Evolutionary conservation across 2,329 filamentous ascomycete species (phyloP).

Genomic region (Botrytis medusae): DNA sequence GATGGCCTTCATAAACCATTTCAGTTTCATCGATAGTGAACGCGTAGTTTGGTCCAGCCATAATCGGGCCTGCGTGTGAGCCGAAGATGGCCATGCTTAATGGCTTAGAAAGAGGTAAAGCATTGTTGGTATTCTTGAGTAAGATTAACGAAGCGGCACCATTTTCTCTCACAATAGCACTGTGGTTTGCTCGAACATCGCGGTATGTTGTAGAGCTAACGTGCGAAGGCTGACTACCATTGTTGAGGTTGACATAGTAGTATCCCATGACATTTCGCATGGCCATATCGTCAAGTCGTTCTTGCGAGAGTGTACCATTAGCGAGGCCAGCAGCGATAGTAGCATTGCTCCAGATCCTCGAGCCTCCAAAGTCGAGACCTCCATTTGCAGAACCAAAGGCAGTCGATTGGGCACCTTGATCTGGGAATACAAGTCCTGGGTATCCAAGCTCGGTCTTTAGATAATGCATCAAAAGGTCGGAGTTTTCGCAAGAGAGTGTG

Average conservation of each 20-base stretch:
- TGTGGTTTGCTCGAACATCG: conserved; percentile 62
- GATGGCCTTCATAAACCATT: conserved; percentile 24
- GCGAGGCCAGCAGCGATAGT: conserved; percentile 85
- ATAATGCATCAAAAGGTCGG: conserved; percentile 28
- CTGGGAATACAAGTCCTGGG: conserved; percentile 32
- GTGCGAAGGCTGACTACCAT: conserved; percentile 9
- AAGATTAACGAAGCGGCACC: conserved; percentile 65
- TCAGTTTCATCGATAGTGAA: conserved; percentile 20
- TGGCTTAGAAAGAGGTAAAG: conserved; percentile 74
- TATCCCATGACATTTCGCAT: conserved; percentile 74
- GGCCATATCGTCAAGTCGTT: conserved; percentile 88
- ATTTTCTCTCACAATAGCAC: conserved; percentile 43
- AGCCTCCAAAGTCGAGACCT: conserved; percentile 46
- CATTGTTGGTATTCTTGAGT: conserved; percentile 73
- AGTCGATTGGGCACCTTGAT: conserved; percentile 31
- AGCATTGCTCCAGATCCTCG: conserved; percentile 64
- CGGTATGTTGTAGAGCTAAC: conserved; percentile 56
- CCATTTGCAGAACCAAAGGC: conserved; percentile 35
- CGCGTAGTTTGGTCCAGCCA: conserved; percentile 26
- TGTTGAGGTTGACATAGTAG: conserved; percentile 57
- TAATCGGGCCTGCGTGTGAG: conserved; percentile 65
- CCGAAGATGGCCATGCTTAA: conserved; percentile 74
- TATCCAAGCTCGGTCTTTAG: conserved; percentile 39
- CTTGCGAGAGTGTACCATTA: conserved; percentile 86
- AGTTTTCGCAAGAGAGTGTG: conserved; percentile 65